Evolutionary conservation across 2,329 filamentous ascomycete species (phyloP).

Genomic region (Aspergillus puulaauensis): DNA sequence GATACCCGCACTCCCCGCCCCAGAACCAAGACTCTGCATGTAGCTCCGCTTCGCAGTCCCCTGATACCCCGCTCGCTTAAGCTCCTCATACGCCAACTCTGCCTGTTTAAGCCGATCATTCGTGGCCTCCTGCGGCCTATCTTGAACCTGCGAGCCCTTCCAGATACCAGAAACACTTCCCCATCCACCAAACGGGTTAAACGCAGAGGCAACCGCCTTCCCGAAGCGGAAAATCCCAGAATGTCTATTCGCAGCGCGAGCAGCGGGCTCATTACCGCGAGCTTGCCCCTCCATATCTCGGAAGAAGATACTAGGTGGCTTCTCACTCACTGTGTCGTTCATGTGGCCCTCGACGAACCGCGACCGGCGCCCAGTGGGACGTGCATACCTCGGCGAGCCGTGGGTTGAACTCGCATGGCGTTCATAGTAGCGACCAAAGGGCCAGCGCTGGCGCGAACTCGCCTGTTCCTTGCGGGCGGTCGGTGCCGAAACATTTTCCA

Average conservation of each 20-base stretch:
- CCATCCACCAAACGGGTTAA: slow-evolving; percentile 55
- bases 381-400: slow-evolving; percentile 14
- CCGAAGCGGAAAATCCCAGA: slow-evolving; percentile 57
- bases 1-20: slow-evolving; percentile 17
- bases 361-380: slow-evolving; percentile 54
- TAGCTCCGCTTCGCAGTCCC: slow-evolving; percentile 39
- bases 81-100: slow-evolving; percentile 53
- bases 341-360: slow-evolving; percentile 78
- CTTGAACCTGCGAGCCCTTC: slow-evolving; percentile 45
- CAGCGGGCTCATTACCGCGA: slow-evolving; percentile 4
- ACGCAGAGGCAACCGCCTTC: slow-evolving; percentile 53
- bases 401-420: slow-evolving; percentile 14
- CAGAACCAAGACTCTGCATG: slow-evolving; percentile 19
- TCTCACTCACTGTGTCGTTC: slow-evolving; percentile 73
- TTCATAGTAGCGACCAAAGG: slow-evolving; percentile 11
- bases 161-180: slow-evolving; percentile 42
- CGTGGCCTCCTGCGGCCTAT: slow-evolving; percentile 29
- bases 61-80: slow-evolving; percentile 54
- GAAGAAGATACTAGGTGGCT: slow-evolving; percentile 68
- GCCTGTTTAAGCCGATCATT: slow-evolving; percentile 49
- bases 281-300: slow-evolving; percentile 34
- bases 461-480: slow-evolving; percentile 10
- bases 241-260: slow-evolving; percentile 23
- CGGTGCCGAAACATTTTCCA: slow-evolving; percentile 18
- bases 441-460: slow-evolving; percentile 11